Conservation (phyloP, 1,284 basidiomycete genomes). For the Coniferiporia sulphurascens region DNA sequence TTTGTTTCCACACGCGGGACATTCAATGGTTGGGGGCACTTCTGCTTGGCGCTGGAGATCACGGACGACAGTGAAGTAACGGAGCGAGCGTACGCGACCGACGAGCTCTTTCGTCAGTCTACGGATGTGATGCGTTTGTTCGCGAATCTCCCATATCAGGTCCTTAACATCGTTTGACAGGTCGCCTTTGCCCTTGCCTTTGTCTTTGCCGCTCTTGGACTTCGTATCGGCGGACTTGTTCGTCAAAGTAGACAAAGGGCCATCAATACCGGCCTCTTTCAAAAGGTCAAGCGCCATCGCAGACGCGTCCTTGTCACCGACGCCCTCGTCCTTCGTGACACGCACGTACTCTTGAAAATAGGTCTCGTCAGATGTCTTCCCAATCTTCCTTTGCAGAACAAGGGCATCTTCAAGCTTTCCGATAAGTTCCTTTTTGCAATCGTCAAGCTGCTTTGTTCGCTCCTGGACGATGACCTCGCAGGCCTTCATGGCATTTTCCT, state of each 20-base stretch:
- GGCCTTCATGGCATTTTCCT: constrained; percentile 81
- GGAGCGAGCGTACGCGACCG: constrained; percentile 81
- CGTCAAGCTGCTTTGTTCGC: constrained; percentile 72
- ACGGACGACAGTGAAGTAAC: constrained; percentile 88
- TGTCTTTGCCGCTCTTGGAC: constrained; percentile 29
- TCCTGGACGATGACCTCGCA: constrained; percentile 89
- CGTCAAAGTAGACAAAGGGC: constrained; percentile 25
- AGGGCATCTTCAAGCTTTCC: constrained; percentile 63
- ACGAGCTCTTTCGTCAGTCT: constrained; percentile 83
- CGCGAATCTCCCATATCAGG: constrained; percentile 76
- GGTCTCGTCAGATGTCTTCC: constrained; percentile 60
- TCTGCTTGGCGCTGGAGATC: constrained; percentile 76
- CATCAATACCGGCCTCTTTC: constrained; percentile 54
- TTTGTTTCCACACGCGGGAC: constrained; percentile 54
- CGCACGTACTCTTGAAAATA: constrained; percentile 76
- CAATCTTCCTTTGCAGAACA: constrained; percentile 61
- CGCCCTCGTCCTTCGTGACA: constrained; percentile 59
- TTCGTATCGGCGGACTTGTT: constrained; percentile 26
- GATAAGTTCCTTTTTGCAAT: constrained; percentile 74
- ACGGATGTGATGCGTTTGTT: constrained; percentile 82
- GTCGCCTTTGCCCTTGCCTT: constrained; percentile 47
- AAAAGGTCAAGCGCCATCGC: constrained; percentile 55
- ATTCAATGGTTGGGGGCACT: constrained; percentile 50
- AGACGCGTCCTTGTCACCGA: constrained; percentile 74
- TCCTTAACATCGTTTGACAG: constrained; percentile 55